These are phyloP conservation scores for Candida ponderosae DNA, from an alignment of 805 yeast species.

Conservation along the genomic window DNA sequence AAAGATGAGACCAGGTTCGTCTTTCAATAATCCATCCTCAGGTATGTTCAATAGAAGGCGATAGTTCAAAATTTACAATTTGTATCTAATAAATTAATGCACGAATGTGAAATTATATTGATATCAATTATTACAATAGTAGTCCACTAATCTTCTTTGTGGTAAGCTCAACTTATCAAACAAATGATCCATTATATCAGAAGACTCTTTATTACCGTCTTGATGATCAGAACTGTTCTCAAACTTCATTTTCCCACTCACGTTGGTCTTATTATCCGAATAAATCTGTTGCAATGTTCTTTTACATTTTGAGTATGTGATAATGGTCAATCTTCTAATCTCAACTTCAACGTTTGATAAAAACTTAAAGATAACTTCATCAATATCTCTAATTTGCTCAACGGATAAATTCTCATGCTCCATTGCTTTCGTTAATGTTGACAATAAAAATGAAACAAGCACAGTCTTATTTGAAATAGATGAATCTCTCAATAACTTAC, in stretches of 20 bases:
- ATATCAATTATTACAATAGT: constrained; percentile 23
- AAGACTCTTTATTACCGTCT: constrained; percentile 12
- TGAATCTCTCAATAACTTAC: constrained; percentile 4
- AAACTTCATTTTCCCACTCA: constrained; percentile 22
- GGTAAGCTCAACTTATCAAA: constrained; percentile 31
- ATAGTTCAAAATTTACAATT: not conserved
- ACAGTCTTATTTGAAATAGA: not conserved
- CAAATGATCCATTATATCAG: constrained; percentile 21
- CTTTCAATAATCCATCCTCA: constrained; percentile 6
- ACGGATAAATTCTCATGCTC: constrained; percentile 8
- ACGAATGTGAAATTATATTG: not conserved
- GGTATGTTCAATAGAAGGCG: constrained; percentile 6
- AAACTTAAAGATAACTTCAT: constrained; percentile 9
- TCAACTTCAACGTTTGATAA: constrained; percentile 17
- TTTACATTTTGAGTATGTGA: constrained; percentile 18
- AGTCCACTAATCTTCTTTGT: constrained; percentile 39
- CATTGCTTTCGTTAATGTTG: constrained; percentile 13
- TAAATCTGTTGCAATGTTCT: constrained; percentile 9
- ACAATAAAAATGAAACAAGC: not conserved
- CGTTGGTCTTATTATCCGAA: constrained; percentile 4
- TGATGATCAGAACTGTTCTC: constrained; percentile 4
- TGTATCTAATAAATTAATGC: not conserved
- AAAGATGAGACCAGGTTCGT: constrained; percentile 11
- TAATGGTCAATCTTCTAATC: constrained; percentile 18
- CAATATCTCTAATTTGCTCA: constrained; percentile 14